Base-by-base conservation (phyloP, 768 basidiomycete species). In the Stropharia rugosoannulata region DNA sequence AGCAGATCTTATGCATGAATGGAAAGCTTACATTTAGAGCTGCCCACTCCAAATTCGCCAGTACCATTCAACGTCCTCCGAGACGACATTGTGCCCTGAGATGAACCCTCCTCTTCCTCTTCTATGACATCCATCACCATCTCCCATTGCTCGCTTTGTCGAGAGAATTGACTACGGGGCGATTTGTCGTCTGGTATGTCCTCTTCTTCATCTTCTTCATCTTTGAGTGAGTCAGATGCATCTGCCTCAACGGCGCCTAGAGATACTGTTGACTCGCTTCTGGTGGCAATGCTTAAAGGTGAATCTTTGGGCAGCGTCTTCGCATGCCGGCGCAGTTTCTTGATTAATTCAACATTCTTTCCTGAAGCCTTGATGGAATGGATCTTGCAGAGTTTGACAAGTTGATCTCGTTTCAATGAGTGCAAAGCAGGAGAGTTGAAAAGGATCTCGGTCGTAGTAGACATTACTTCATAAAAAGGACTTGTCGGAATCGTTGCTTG, bases 341-440 rank as follows among this genome's bases (percentile, higher is more conserved):
- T 76, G 59, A 94, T 79, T 56, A 94, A 77, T 4, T 93, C 89
- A 3, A 72, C 68, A 62, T 87, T 93, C 80, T 93, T 93, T 16
- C 92, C 91, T 15, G 80, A 78, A 0, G 88, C 90, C 69, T 90
- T 92, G 66, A 94, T 76, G 0, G 83, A 77, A 67, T 94, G 89
- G 29, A 86, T 81, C 69, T 93, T 93, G 83, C 91, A 94, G 49
- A 94, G 78, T 59, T 89, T 90, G 51, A 90, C 79, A 41, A 93
- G 87, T 65, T 94, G 91, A 44, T 89, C 85, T 47, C 92, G 87
- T 66, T 90, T 92, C 41, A 94, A 81, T 18, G 90, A 87, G 66
- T 91, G 84, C 27, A 94, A 70, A 1, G 92, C 91, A 0, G 91
- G 89, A 4, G 90, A 90, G 70, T 93, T 90, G 72, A 89, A 90